Evolutionary conservation across 306 rosid genomes (phyloP).

Genomic region (Cucumis hystrix): DNA sequence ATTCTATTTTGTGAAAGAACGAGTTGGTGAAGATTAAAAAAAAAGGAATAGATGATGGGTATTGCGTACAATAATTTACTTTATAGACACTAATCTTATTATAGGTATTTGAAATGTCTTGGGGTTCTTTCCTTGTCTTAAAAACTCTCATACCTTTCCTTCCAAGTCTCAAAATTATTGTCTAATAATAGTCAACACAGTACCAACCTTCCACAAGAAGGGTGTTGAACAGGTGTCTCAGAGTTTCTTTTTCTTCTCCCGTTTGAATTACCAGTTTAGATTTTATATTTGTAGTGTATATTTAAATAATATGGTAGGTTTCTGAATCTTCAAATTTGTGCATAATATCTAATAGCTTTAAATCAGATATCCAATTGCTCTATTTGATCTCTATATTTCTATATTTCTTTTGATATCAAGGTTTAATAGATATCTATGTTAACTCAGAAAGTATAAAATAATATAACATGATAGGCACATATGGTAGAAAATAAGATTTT

Average conservation of each 20-base stretch:
- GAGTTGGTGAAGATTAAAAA: neutral
- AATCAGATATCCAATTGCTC: too few species aligned
- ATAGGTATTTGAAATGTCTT: neutral
- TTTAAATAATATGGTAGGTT: too few species aligned
- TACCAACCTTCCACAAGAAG: neutral
- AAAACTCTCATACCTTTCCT: neutral
- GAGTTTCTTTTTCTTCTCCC: neutral
- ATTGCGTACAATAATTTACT: neutral
- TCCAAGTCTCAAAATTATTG: neutral
- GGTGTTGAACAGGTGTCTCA: neutral
- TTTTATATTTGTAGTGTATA: too few species aligned
- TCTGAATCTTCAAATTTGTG: too few species aligned
- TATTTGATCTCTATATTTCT: too few species aligned
- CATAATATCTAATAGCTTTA: too few species aligned
- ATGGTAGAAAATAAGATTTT: too few species aligned
- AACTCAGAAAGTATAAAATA: too few species aligned
- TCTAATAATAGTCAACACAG: neutral
- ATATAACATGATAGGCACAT: too few species aligned
- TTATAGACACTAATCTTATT: neutral
- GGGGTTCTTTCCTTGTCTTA: conserved; percentile 1
- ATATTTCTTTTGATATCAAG: too few species aligned
- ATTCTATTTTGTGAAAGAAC: neutral
- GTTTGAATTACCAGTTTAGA: too few species aligned
- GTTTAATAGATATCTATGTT: too few species aligned
- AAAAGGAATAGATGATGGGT: neutral